These are phyloP conservation scores for Hypsizygus marmoreus DNA, from an alignment of 768 basidiomycete genomes.

Conservation along the genomic window DNA sequence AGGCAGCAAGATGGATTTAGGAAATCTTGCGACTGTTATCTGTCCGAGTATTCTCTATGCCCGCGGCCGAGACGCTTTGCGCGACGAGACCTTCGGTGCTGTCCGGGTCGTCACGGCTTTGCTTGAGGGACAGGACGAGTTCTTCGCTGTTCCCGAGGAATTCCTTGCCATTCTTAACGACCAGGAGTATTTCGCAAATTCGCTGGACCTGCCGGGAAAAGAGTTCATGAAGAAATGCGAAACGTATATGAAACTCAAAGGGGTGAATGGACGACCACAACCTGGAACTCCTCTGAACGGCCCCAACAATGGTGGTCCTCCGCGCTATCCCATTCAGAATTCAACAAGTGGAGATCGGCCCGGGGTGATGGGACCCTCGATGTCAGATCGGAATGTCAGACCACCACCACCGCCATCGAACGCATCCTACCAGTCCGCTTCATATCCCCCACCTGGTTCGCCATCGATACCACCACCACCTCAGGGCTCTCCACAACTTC, in stretches of 20 bases:
- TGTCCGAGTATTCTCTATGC: conserved; percentile 97
- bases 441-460: conserved; percentile 40
- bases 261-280: conserved; percentile 55
- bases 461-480: conserved; percentile 40
- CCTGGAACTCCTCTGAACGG: conserved; percentile 36
- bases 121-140: conserved; percentile 93
- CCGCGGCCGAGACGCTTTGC: conserved; percentile 78
- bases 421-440: conserved; percentile 38
- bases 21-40: conserved; percentile 95
- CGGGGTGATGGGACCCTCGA: conserved; percentile 38
- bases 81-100: conserved; percentile 91
- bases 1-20: conserved; percentile 97
- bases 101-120: conserved; percentile 85
- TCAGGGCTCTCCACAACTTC: conserved; percentile 18
- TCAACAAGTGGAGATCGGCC: conserved; percentile 51
- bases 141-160: conserved; percentile 92
- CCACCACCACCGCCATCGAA: conserved; percentile 42
- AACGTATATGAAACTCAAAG: conserved; percentile 79
- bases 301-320: conserved; percentile 41
- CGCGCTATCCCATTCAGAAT: conserved; percentile 37
- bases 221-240: conserved; percentile 96
- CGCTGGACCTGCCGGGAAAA: conserved; percentile 87
- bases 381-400: conserved; percentile 41
- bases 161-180: conserved; percentile 85
- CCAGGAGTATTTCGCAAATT: conserved; percentile 88